Evolutionary conservation across 1,284 basidiomycete genomes (phyloP).

Genomic region (Puccinia novopanici): DNA sequence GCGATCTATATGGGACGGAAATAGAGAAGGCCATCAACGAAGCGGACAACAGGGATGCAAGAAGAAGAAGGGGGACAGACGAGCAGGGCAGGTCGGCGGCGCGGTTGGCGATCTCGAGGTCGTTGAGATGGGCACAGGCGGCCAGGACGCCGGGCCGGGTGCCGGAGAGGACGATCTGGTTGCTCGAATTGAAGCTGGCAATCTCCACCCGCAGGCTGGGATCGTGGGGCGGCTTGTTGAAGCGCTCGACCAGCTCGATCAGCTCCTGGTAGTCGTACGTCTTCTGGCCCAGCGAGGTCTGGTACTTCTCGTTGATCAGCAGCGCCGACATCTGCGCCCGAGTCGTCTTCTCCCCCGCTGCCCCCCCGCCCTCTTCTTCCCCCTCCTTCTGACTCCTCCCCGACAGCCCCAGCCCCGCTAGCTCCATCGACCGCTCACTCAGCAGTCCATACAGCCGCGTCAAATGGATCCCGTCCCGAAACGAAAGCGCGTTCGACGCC

Average conservation of each 20-base stretch:
- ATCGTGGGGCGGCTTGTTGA: constrained; percentile 40
- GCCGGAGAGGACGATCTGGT: constrained; percentile 57
- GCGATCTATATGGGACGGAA: constrained; percentile 53
- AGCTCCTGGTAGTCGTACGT: constrained; percentile 53
- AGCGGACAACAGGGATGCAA: not conserved
- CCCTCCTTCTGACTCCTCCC: not conserved
- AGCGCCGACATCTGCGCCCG: constrained; percentile 57
- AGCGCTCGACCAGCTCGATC: constrained; percentile 53
- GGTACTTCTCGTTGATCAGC: constrained; percentile 52
- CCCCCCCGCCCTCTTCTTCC: not conserved
- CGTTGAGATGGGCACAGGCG: constrained; percentile 54
- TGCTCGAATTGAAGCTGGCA: constrained; percentile 57
- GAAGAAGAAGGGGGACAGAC: constrained; percentile 50
- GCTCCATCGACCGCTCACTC: constrained; percentile 53
- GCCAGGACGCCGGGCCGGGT: constrained; percentile 56
- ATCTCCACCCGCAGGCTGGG: constrained; percentile 55
- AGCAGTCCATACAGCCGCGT: constrained; percentile 57
- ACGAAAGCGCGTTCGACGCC: constrained; percentile 55
- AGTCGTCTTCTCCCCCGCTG: too few relatives aligned
- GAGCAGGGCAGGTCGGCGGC: constrained; percentile 58
- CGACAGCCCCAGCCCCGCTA: constrained; percentile 51
- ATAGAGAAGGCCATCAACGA: not conserved
- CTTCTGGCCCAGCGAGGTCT: constrained; percentile 14
- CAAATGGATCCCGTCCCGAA: constrained; percentile 56
- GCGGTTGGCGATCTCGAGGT: constrained; percentile 55